These are phyloP conservation scores for Plasmodium cynomolgi DNA, from an alignment of 169 alveolate genomes.

Conservation along the genomic window DNA sequence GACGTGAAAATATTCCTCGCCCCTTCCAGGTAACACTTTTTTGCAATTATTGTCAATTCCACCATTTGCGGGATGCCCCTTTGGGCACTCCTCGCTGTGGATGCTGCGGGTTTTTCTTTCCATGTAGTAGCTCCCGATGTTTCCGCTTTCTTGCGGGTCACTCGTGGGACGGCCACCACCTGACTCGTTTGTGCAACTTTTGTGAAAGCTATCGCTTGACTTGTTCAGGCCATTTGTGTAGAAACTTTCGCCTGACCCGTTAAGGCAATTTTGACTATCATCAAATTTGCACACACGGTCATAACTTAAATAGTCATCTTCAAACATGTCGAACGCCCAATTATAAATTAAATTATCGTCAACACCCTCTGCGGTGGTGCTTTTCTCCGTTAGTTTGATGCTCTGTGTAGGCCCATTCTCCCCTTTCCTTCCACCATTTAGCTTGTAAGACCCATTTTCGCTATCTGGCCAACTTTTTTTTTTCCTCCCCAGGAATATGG, in stretches of 20 bases:
- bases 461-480: background rate
- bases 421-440: background rate
- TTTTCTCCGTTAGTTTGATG: constrained; percentile 10
- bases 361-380: background rate
- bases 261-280: constrained; percentile 24
- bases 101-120: background rate
- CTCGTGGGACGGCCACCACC: background rate
- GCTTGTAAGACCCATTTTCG: background rate
- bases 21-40: constrained; percentile 6
- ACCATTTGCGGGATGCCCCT: background rate
- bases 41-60: background rate
- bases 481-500: background rate
- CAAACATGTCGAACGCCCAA: background rate
- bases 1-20: background rate
- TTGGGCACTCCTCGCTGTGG: background rate
- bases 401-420: background rate
- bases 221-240: constrained; percentile 11
- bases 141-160: background rate
- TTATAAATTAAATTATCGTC: background rate
- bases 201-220: background rate
- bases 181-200: background rate
- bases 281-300: constrained; percentile 14
- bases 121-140: background rate
- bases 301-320: constrained; percentile 11
- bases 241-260: constrained; percentile 3